Base-by-base conservation (phyloP, 495 filamentous ascomycete species). In the Aspergillus funiculosus region DNA sequence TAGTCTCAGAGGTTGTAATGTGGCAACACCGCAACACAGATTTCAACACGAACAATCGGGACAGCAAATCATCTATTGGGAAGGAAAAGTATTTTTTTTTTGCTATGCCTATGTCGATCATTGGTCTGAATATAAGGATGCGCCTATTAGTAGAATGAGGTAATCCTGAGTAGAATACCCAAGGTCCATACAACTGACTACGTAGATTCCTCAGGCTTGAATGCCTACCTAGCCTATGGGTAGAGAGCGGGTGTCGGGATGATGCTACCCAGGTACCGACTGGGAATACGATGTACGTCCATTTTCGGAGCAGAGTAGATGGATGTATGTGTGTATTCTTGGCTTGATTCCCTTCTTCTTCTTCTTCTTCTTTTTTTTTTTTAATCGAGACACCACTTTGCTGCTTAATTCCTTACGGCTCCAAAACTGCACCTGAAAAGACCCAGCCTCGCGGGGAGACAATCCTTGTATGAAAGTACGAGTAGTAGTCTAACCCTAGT, bases 31-130 rank as follows among this genome's bases (percentile, higher is more conserved):
- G 15, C 11, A 6, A 13, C 3, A 4, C 7, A 46, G 50, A 46
- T 43, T 21, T 44, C 39, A 29, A 39, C 44, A n/a, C n/a, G 17
- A 29, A 50, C 26, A 20, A 39, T 10, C 43, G 36, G 22, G 34
- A 43, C 43, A 46, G 34, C 52, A 50, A 51, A 50, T 50, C 47
- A 47, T 28, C 31, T n/a, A 19, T 22, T 11, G 15, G 17, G 49
- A 36, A 46, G 49, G n/a, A n/a, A n/a, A n/a, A n/a, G n/a, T n/a
- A n/a, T n/a, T 19, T 38, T 46, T 40, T 46, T 41, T 46, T 46
- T 29, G 22, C 22, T 11, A 9, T 11, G 2, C 1, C 17, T 8
- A 21, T 6, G 9, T n/a, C 35, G 20, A 17, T 42, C 18, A 54
- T 46, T 54, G 52, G 48, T 9, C 26, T 15, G 22, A 32, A 18